Evolutionary conservation across 805 yeast species (phyloP), one percentile per base, ranked within the genome.

Genomic region (Kodamaea fukazawae): DNA sequence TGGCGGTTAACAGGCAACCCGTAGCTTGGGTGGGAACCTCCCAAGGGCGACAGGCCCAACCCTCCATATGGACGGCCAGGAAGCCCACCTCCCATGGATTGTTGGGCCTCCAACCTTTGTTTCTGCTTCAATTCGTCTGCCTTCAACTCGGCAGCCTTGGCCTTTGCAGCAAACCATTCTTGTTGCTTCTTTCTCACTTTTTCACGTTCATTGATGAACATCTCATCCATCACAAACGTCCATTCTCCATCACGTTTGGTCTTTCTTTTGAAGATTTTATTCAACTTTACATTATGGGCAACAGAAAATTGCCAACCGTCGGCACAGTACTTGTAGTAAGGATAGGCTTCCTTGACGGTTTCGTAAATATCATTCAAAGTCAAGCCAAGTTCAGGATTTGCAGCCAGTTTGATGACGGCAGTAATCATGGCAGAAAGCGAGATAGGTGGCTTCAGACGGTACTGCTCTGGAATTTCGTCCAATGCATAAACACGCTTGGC

Each of bases 301-400:
- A 93, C 95, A 0, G 95, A 80, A 55, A 86, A 83, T 65, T 93
- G 99, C 99, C 99, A 93, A 2, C 98, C 98, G 60, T 89, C 96
- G 0, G 95, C 91, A 53, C 97, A 90, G 62, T 87, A 91, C 52
- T 82, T 77, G 64, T 87, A 93, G 65, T 86, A 93, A 2, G 98
- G 98, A 61, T 84, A 91, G 9, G 86, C 61, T 32, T 86, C 95
- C 60, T 86, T 85, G 35, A 93, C 89, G 1, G 88, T 86, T 39
- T 83, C 84, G 61, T 88, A 84, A 33, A 93, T 87, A 47, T 90
- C 97, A 38, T 48, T 50, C 25, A 67, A 42, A 3, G 65, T 64
- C 79, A 88, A 78, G 17, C 96, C 96, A 35, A 78, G 72, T 22
- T 76, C 79, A 0, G 81, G 76, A 0, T 84, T 77, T 47, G 75